Evolutionary conservation across 2,329 filamentous ascomycete species (phyloP).

Genomic region (Colletotrichum trifolii): DNA sequence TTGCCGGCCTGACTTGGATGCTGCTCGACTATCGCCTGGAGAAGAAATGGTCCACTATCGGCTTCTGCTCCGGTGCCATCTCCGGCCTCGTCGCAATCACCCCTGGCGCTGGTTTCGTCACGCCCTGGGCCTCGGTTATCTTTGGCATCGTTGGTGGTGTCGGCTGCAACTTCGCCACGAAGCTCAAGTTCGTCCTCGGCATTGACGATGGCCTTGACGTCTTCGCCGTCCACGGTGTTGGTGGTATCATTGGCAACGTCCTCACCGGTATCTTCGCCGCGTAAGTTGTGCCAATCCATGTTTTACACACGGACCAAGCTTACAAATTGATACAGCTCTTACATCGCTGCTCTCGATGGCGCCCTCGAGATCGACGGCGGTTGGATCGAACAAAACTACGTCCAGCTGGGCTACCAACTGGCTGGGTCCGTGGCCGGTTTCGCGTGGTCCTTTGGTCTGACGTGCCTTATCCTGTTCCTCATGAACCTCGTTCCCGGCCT

Average conservation of each 20-base stretch:
- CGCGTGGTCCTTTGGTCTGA: conserved; percentile 74
- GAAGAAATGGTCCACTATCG: conserved; percentile 92
- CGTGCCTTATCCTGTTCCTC: conserved; percentile 75
- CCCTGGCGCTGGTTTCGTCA: conserved; percentile 87
- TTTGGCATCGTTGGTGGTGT: conserved; percentile 71
- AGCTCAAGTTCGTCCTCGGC: conserved; percentile 79
- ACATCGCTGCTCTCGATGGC: conserved; percentile 80
- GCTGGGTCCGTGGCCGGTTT: conserved; percentile 74
- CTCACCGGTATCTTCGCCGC: conserved; percentile 83
- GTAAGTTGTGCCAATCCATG: conserved; percentile 50
- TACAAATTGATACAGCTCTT: conserved; percentile 57
- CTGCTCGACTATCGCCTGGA: conserved; percentile 91
- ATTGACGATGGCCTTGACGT: conserved; percentile 92
- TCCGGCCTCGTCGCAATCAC: conserved; percentile 90
- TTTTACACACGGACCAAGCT: conserved; percentile 15
- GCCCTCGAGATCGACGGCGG: conserved; percentile 68
- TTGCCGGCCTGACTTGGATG: conserved; percentile 86
- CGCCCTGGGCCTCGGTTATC: conserved; percentile 69
- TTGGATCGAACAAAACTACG: conserved; percentile 77
- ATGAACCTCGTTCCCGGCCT: conserved; percentile 79
- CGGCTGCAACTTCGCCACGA: conserved; percentile 86
- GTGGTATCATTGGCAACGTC: conserved; percentile 83
- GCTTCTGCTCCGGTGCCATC: conserved; percentile 91
- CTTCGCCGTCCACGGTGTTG: conserved; percentile 89
- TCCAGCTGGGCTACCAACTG: conserved; percentile 78